Conservation (phyloP, 331 rosid genomes). For the Acacia pycnantha region DNA sequence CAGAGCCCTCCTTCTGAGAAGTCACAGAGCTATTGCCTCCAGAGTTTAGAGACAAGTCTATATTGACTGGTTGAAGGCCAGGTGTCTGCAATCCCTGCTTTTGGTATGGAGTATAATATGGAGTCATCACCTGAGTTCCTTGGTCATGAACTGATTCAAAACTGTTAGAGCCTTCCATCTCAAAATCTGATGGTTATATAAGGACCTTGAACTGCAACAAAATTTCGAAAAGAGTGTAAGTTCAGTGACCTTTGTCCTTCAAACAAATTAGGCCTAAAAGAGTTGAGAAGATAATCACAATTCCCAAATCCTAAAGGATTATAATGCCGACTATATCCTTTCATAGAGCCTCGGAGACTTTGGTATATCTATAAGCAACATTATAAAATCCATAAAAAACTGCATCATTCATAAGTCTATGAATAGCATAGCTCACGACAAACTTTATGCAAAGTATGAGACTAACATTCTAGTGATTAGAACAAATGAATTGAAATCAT, state of each 20-base stretch:
- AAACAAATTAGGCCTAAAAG: neutral
- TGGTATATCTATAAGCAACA: neutral
- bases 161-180: slow-evolving; percentile 46
- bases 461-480: neutral
- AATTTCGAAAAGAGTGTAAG: neutral
- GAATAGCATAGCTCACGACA: neutral
- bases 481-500: neutral
- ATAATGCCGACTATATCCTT: neutral
- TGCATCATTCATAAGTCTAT: neutral
- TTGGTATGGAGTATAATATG: slow-evolving; percentile 50
- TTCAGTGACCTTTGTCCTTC: neutral
- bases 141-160: slow-evolving; percentile 42
- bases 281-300: neutral
- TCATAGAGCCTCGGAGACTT: neutral
- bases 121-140: slow-evolving; percentile 31
- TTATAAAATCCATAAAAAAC: neutral
- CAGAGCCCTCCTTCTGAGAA: slow-evolving; percentile 46
- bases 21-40: slow-evolving; percentile 48
- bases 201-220: slow-evolving; percentile 18
- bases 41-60: slow-evolving; percentile 51
- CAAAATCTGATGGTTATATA: slow-evolving; percentile 17
- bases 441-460: neutral
- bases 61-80: slow-evolving; percentile 35
- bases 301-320: neutral
- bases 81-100: slow-evolving; percentile 39